Evolutionary conservation across 257 asterid genomes (phyloP).

Genomic region (Osmanthus fragrans): DNA sequence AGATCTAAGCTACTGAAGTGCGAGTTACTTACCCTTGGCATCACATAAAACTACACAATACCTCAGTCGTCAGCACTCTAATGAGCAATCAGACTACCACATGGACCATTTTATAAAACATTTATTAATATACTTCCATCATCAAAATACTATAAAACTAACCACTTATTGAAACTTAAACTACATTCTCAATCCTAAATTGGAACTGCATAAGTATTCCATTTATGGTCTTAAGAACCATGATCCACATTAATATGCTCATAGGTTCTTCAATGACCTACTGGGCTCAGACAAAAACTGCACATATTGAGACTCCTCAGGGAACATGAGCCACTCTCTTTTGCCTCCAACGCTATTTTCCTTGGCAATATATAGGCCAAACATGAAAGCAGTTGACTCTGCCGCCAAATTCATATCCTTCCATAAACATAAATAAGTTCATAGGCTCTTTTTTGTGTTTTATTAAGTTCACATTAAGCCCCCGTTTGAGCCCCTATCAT

Average conservation of each 20-base stretch:
- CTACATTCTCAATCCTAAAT: neutral
- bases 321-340: neutral
- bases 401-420: neutral
- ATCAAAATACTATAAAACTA: neutral
- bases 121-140: neutral
- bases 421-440: neutral
- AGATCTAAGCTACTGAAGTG: neutral
- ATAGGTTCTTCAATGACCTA: neutral
- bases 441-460: neutral
- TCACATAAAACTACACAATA: neutral
- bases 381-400: neutral
- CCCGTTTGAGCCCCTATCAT: too few relatives aligned
- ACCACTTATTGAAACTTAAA: neutral
- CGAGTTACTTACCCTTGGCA: neutral
- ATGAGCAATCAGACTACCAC: neutral
- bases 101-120: neutral
- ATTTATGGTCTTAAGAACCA: neutral
- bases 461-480: neutral
- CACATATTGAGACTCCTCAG: neutral
- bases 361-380: neutral
- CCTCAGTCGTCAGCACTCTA: neutral
- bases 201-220: neutral
- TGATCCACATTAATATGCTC: neutral
- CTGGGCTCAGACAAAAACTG: neutral
- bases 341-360: neutral